These are phyloP conservation scores for Streptanthus diversifolius DNA, from an alignment of 345 rosid genomes.

Conservation along the genomic window DNA sequence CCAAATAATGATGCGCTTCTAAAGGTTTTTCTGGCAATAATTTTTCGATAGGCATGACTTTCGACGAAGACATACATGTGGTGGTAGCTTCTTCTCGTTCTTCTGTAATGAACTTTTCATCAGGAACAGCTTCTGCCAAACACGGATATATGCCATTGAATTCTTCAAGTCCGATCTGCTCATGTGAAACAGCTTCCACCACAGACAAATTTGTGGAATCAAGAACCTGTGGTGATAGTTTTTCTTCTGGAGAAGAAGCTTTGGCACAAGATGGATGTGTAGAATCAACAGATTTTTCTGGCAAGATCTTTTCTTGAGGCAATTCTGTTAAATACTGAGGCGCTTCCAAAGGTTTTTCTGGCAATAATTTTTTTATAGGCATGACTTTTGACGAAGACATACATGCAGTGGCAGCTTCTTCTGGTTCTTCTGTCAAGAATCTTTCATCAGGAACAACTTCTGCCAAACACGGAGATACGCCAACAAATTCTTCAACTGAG, in stretches of 20 bases:
- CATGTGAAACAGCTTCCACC: constrained; percentile 5
- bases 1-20: background rate
- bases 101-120: constrained; percentile 4
- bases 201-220: background rate
- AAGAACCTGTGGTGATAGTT: background rate
- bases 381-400: background rate
- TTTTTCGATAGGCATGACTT: background rate
- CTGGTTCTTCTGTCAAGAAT: background rate
- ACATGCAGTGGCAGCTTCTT: constrained; percentile 5
- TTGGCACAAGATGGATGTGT: background rate
- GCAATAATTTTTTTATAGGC: background rate
- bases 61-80: background rate
- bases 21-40: background rate
- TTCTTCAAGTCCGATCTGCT: background rate
- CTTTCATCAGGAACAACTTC: constrained; percentile 21
- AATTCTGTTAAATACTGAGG: background rate
- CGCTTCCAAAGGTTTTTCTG: background rate
- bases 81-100: background rate
- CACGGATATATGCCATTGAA: background rate
- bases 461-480: background rate
- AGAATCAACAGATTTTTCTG: constrained; percentile 1
- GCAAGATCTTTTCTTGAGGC: constrained; percentile 15
- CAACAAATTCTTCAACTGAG: constrained; percentile 10
- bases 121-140: constrained; percentile 13
- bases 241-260: constrained; percentile 7